phyloP scores from a whole-genome alignment of 768 basidiomycete genomes.

The Pleurotus salmoneostramineus region DNA sequence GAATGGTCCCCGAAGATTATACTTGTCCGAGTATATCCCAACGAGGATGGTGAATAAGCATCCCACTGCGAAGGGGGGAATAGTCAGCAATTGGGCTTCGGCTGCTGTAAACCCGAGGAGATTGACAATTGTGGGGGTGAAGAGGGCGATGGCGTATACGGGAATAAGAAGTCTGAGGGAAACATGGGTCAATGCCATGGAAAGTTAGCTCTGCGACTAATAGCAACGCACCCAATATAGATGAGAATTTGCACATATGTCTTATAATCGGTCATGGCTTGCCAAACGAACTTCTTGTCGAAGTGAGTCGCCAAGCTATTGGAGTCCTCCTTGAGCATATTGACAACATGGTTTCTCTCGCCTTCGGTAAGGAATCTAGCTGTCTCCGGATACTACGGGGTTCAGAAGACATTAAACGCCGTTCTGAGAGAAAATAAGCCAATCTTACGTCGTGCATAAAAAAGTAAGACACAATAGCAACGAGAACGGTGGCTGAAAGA shows the following conservation, averaged over 20 bases:
- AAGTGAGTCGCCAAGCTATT: conserved; percentile 26
- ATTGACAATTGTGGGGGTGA: conserved; percentile 28
- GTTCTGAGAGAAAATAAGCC: neutral
- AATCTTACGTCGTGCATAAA: conserved; percentile 31
- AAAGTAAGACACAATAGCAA: conserved; percentile 32
- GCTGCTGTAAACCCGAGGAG: conserved; percentile 40
- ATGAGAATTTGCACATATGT: conserved; percentile 20
- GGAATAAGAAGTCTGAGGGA: neutral
- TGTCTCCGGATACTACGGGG: conserved; percentile 34
- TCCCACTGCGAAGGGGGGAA: conserved; percentile 28
- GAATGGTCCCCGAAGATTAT: conserved; percentile 34
- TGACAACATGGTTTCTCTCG: conserved; percentile 27
- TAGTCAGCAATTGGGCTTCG: conserved; percentile 29
- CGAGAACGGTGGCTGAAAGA: conserved; percentile 25
- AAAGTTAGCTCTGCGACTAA: neutral
- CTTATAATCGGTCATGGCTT: conserved; percentile 24
- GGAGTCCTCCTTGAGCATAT: conserved; percentile 21
- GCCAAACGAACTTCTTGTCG: conserved; percentile 28
- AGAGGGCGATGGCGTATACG: conserved; percentile 35
- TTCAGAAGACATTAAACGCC: neutral
- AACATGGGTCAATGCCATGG: neutral
- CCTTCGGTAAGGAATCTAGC: conserved; percentile 34
- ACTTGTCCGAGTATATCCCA: conserved; percentile 28
- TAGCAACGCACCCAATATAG: conserved; percentile 23
- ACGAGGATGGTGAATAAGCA: conserved; percentile 22